Conservation (phyloP, 2,329 filamentous ascomycete genomes). For the Colletotrichum chlorophyti region DNA sequence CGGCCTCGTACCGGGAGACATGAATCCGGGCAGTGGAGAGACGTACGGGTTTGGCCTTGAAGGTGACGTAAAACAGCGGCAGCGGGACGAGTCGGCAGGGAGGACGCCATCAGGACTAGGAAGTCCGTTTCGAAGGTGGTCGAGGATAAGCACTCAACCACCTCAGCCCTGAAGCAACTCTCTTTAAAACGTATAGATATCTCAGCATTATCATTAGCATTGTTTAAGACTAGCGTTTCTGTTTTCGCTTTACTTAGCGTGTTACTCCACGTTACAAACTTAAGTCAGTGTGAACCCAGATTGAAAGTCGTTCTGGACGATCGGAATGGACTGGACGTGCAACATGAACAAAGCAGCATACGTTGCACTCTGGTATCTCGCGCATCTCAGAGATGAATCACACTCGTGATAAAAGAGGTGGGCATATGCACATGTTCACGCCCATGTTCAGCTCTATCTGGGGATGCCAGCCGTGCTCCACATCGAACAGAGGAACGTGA, state of each 20-base stretch:
- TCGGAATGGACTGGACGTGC: too few species aligned
- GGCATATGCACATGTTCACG: too few species aligned
- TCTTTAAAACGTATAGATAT: background rate
- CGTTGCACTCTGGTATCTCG: too few species aligned
- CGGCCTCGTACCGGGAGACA: conserved; percentile 27
- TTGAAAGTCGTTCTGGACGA: too few species aligned
- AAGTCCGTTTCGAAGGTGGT: conserved; percentile 26
- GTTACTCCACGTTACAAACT: too few species aligned
- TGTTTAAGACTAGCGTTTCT: background rate
- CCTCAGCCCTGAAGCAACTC: too few species aligned
- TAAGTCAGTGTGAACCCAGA: too few species aligned
- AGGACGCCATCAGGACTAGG: conserved; percentile 13
- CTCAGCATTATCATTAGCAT: background rate
- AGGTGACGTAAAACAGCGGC: conserved; percentile 37
- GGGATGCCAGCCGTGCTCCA: too few species aligned
- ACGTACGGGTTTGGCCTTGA: conserved; percentile 40
- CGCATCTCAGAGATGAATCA: too few species aligned
- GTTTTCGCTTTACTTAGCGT: background rate
- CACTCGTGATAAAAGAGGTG: too few species aligned
- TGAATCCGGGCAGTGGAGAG: conserved; percentile 30
- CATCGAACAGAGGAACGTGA: background rate
- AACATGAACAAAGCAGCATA: too few species aligned
- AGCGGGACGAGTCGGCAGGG: conserved; percentile 6
- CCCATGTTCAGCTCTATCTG: too few species aligned
- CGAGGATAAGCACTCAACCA: background rate